These are phyloP conservation scores for Starmerella roubikii DNA, from an alignment of 805 yeast species.

Conservation along the genomic window DNA sequence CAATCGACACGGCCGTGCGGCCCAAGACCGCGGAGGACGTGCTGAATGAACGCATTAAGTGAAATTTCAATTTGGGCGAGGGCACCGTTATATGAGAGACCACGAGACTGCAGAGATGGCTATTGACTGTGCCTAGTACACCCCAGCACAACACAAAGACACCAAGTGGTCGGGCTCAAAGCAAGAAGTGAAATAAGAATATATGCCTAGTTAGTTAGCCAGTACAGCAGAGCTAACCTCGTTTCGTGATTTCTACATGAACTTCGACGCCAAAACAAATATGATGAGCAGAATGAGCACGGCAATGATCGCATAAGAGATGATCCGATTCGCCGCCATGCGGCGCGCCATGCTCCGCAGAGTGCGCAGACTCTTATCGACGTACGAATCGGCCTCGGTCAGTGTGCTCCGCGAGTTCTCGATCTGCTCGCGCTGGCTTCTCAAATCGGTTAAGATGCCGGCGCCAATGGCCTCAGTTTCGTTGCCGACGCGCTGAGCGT, in stretches of 20 bases:
- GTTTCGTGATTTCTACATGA: slow-evolving; percentile 45
- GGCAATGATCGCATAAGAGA: slow-evolving; percentile 83
- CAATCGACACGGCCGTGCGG: slow-evolving; percentile 48
- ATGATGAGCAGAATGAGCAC: slow-evolving; percentile 70
- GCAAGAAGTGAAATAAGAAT: no score
- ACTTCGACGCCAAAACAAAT: slow-evolving; percentile 72
- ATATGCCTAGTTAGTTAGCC: no score
- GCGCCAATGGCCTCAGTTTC: slow-evolving; percentile 92
- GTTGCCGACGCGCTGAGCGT: slow-evolving; percentile 76
- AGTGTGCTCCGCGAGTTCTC: slow-evolving; percentile 73
- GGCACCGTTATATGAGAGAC: no score
- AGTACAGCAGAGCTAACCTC: no score
- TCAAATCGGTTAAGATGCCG: slow-evolving; percentile 69
- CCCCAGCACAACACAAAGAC: no score
- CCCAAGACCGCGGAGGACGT: slow-evolving; percentile 18
- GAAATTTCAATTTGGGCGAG: no score
- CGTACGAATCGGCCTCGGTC: slow-evolving; percentile 81
- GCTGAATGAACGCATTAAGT: slow-evolving; percentile 19
- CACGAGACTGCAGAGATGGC: no score
- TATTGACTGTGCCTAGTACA: no score
- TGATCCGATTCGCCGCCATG: slow-evolving; percentile 77
- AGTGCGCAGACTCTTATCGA: slow-evolving; percentile 77
- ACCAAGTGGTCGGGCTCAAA: no score
- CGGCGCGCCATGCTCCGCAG: slow-evolving; percentile 83
- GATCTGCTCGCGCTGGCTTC: slow-evolving; percentile 89